Base-by-base conservation (phyloP, 1,284 basidiomycete species). In the Heterobasidion irregulare region DNA sequence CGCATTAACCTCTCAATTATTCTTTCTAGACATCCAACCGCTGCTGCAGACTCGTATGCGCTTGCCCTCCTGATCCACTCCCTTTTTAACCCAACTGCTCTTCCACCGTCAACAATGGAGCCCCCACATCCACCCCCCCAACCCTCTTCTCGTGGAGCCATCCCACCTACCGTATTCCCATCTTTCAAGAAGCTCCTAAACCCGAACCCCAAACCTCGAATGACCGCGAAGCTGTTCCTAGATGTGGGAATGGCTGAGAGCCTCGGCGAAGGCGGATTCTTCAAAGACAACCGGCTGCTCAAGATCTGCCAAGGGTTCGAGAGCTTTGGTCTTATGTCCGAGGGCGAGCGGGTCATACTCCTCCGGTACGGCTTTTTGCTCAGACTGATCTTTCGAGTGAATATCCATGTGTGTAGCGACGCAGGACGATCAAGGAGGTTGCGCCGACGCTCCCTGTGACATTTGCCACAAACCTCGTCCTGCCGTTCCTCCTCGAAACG, bases 151-250 rank as follows among this genome's bases (percentile, higher is more conserved):
- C 82, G 89, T 8, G 95, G 93, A 1, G 68, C 79, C 2, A 90
- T 98, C 35, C 96, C 97, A 0, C 69, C 73, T 2, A 64, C 80
- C 0, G 69, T 99, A 1, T 98, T 96, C 66, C 79, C 86, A 0
- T 76, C 83, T 0, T 94, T 89, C 75, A 95, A 94, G 70, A 86
- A 85, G 54, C 83, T 99, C 55, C 76, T 98, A 6, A 92, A 92
- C 58, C 93, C 95, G 0, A 95, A 89, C 67, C 82, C 91, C 0
- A 89, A 86, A 64, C 80, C 82, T 0, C 82, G 97, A 19, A 73
- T 94, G 62, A 81, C 86, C 0, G 79, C 89, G 0, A 87, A 89
- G 60, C 75, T 75, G 2, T 92, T 98, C 68, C 76, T 96, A 12
- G 84, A 91, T 35, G 75, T 86, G 35, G 92, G 92, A 3, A 91